phyloP scores from a whole-genome alignment of 1,139 yeast genomes.

The Taiozyma sp. region DNA sequence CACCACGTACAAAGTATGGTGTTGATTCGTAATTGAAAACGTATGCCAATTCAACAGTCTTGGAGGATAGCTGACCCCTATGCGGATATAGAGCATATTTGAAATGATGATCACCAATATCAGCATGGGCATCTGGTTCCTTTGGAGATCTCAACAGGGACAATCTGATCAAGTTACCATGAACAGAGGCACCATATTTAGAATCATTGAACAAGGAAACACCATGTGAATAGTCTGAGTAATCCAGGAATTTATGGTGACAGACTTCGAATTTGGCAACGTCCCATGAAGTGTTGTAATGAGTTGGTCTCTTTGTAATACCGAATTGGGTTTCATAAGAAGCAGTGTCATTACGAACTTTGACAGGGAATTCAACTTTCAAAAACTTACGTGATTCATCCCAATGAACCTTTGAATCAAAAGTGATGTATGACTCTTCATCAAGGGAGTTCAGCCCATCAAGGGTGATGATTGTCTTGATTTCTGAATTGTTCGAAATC shows the following conservation, averaged over 20 bases:
- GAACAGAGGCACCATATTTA: constrained; percentile 89
- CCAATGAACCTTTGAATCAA: constrained; percentile 77
- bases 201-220: constrained; percentile 80
- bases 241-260: constrained; percentile 89
- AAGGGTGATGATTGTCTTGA: constrained; percentile 67
- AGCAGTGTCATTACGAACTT: constrained; percentile 68
- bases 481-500: constrained; percentile 50
- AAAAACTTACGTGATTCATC: constrained; percentile 81
- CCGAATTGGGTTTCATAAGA: constrained; percentile 94
- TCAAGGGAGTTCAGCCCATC: constrained; percentile 41
- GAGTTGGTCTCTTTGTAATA: constrained; percentile 85
- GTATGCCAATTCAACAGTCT: constrained; percentile 70
- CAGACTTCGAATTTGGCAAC: constrained; percentile 95
- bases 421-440: constrained; percentile 37
- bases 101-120: constrained; percentile 81
- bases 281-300: constrained; percentile 93
- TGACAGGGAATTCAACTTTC: constrained; percentile 93
- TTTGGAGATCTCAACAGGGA: constrained; percentile 82
- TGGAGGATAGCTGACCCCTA: constrained; percentile 51
- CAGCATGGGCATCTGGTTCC: constrained; percentile 89
- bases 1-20: background rate
- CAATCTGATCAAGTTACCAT: constrained; percentile 82
- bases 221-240: constrained; percentile 81
- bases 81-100: constrained; percentile 86
- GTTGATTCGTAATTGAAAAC: constrained; percentile 57